Evolutionary conservation across 179 eudicot species (phyloP).

Genomic region (Vitellaria paradoxa): DNA sequence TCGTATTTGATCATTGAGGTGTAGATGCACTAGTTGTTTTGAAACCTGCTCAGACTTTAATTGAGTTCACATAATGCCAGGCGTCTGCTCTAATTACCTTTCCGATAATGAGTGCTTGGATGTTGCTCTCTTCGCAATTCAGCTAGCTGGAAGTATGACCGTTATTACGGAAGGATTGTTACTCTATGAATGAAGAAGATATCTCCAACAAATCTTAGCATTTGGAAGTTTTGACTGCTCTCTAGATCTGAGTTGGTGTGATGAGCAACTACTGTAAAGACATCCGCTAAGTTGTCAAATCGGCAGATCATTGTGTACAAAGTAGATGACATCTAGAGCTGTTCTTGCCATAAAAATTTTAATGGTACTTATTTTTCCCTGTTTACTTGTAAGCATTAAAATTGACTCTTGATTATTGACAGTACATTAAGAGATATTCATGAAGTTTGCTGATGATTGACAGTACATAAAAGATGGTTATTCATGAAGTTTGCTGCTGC

Average conservation of each 20-base stretch:
- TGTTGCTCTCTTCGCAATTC: conserved; percentile 43
- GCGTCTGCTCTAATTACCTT: conserved; percentile 63
- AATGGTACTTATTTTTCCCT: neutral
- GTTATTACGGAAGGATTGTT: neutral
- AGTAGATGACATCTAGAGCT: neutral
- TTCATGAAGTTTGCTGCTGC: neutral
- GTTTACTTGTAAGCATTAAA: neutral
- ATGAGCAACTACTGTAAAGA: neutral
- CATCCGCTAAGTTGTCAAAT: neutral
- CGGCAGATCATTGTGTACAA: neutral
- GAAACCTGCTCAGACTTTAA: conserved; percentile 15
- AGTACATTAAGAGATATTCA: neutral
- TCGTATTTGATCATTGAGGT: neutral
- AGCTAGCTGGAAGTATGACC: conserved; percentile 21
- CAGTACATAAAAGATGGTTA: neutral
- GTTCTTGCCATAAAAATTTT: neutral
- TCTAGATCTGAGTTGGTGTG: too few species aligned
- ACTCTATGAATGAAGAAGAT: neutral
- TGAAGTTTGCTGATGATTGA: too few species aligned
- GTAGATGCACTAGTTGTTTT: neutral
- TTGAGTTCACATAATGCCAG: conserved; percentile 30
- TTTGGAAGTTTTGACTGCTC: neutral
- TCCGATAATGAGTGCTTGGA: conserved; percentile 61
- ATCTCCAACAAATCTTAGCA: neutral
- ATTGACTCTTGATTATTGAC: neutral